These are phyloP conservation scores for Chalciporus piperatus DNA, from an alignment of 768 basidiomycete species.

Conservation along the genomic window DNA sequence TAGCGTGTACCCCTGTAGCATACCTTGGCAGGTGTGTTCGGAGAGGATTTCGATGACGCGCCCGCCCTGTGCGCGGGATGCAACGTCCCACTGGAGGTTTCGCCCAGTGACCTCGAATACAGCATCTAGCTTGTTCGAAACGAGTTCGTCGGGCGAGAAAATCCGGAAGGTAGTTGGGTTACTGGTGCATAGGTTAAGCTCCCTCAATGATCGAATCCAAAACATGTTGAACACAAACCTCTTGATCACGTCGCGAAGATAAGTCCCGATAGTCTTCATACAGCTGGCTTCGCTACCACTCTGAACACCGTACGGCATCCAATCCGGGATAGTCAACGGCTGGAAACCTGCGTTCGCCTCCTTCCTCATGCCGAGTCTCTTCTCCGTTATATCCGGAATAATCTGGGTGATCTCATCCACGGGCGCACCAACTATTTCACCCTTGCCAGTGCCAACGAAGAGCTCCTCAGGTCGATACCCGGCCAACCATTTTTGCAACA, in stretches of 20 bases:
- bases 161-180: slow-evolving; percentile 82
- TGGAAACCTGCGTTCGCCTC: slow-evolving; percentile 63
- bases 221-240: slow-evolving; percentile 37
- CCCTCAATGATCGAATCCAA: too few relatives aligned
- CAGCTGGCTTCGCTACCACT: slow-evolving; percentile 65
- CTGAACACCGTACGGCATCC: slow-evolving; percentile 51
- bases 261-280: slow-evolving; percentile 68
- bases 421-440: slow-evolving; percentile 45
- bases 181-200: too few relatives aligned
- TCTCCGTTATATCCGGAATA: slow-evolving; percentile 51
- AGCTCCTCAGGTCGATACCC: slow-evolving; percentile 70
- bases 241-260: slow-evolving; percentile 54
- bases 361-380: slow-evolving; percentile 67
- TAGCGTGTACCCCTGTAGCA: slow-evolving; percentile 90
- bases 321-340: slow-evolving; percentile 64
- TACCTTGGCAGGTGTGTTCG: slow-evolving; percentile 86
- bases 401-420: slow-evolving; percentile 53
- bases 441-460: slow-evolving; percentile 37
- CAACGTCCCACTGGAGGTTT: slow-evolving; percentile 84
- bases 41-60: slow-evolving; percentile 87
- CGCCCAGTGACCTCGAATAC: slow-evolving; percentile 66
- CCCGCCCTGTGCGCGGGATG: slow-evolving; percentile 66
- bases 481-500: slow-evolving; percentile 69
- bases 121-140: slow-evolving; percentile 85
- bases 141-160: slow-evolving; percentile 87